Conservation (phyloP, 2,329 filamentous ascomycete genomes). For the Neonectria coccinea region DNA sequence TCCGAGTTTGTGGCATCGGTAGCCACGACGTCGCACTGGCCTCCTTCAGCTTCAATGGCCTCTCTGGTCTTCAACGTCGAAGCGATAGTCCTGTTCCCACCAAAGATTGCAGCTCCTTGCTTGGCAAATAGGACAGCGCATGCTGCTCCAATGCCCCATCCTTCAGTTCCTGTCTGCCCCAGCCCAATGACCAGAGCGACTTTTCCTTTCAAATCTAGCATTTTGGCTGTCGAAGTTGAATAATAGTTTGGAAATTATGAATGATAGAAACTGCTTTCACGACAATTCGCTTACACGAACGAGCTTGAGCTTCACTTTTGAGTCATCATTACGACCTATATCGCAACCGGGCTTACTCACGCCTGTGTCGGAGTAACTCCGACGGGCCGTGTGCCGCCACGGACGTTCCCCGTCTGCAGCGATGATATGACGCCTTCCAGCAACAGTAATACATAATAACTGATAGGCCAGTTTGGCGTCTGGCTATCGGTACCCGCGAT, state of each 20-base stretch:
- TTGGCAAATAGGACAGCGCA: constrained; percentile 60
- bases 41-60: constrained; percentile 51
- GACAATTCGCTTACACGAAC: neutral
- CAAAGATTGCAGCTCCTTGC: constrained; percentile 62
- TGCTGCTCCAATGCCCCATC: constrained; percentile 65
- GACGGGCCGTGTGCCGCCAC: constrained; percentile 35
- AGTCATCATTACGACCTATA: neutral
- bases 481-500: neutral
- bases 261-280: no score
- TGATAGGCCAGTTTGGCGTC: constrained; percentile 35
- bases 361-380: constrained; percentile 18
- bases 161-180: constrained; percentile 56
- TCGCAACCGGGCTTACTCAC: neutral
- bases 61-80: constrained; percentile 55
- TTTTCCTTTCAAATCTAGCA: constrained; percentile 56
- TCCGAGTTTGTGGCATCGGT: constrained; percentile 64
- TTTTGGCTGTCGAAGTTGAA: constrained; percentile 12
- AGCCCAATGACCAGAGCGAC: constrained; percentile 60
- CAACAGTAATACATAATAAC: constrained; percentile 37
- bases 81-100: constrained; percentile 60
- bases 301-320: neutral
- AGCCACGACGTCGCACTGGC: constrained; percentile 55
- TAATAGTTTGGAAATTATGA: neutral
- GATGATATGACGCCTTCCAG: constrained; percentile 26
- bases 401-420: constrained; percentile 33